Evolutionary conservation across 495 filamentous ascomycete species (phyloP), one percentile per base, ranked within the genome.

Genomic region (Opeltia flavorubescens): DNA sequence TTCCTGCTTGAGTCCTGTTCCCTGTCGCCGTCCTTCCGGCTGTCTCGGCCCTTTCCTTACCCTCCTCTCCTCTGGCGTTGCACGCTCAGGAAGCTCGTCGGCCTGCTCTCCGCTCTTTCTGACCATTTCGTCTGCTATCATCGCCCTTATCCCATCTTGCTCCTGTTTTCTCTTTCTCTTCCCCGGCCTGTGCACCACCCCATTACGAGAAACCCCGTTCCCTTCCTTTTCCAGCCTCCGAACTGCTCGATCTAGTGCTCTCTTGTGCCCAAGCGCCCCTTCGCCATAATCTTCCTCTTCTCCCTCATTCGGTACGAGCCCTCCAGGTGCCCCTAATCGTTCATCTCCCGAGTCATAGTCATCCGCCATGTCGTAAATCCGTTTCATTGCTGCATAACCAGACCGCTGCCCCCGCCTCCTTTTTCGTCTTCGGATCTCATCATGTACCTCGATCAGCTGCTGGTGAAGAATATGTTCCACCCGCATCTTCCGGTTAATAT

Each of bases 381-480:
- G 72, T 34, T 75, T 77, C 63, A 77, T 75, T 1, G 81, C 80
- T 49, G 83, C 78, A 50, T 82, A 70, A 38, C 84, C 72, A 29
- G 71, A 66, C 61, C 65, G 51, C 66, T 74, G 44, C 78, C 80
- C 50, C 4, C 38, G 38, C 21, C 21, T 41, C 21, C n/a, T n/a
- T n/a, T n/a, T n/a, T 52, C 57, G 58, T 69, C 65, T 78, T 11
- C 83, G 74, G 3, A 80, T 65, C 28, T 67, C 64, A 50, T 78
- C 78, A 46, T 82, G 77, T 46, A 77, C 68, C 43, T 64, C 69
- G 48, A 74, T 76, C 28, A 87, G 66, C 35, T 83, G 84, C 17
- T 83, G 79, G 53, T 84, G 76, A 26, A 98, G 75, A 36, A 91
- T 80, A 55, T 91, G 85, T 43, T 94, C 83, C 34, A 94, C 84